Conservation (phyloP, 495 filamentous ascomycete genomes). For the Parathielavia hyrcaniae region DNA sequence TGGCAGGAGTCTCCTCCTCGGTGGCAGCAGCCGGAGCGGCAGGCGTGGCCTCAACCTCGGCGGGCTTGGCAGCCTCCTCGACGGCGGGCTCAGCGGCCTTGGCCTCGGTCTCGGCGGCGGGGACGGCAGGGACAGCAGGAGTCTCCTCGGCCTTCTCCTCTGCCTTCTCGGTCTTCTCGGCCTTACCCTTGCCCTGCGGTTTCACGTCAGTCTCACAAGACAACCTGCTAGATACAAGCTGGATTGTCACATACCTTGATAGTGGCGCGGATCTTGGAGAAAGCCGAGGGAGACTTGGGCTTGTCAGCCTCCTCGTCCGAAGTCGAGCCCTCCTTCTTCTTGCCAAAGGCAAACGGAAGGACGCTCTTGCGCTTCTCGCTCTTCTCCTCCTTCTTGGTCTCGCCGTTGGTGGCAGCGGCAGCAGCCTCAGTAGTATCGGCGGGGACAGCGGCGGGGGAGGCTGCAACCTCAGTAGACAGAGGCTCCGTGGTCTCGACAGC, state of each 20-base stretch:
- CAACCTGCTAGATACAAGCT: too few relatives aligned
- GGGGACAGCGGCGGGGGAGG: constrained; percentile 41
- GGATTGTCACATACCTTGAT: constrained; percentile 28
- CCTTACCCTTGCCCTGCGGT: constrained; percentile 34
- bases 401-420: constrained; percentile 41
- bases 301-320: constrained; percentile 48
- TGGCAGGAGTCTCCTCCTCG: constrained; percentile 35
- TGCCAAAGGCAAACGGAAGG: constrained; percentile 50
- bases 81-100: constrained; percentile 49
- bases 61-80: constrained; percentile 42
- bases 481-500: constrained; percentile 52
- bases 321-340: constrained; percentile 45
- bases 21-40: constrained; percentile 37
- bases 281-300: constrained; percentile 47
- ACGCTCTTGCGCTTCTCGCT: constrained; percentile 53
- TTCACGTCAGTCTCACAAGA: background rate
- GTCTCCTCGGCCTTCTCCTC: constrained; percentile 40
- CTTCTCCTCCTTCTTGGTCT: constrained; percentile 49
- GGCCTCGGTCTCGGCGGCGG: constrained; percentile 35
- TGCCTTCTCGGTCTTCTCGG: constrained; percentile 41
- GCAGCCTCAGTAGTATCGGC: constrained; percentile 40
- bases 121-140: constrained; percentile 23
- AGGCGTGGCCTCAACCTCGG: constrained; percentile 31
- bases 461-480: constrained; percentile 43
- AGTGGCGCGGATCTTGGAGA: constrained; percentile 54